A percentile compares a stretch with the other conserved stretches of the same genome.
Evolutionary conservation across 352 stramenopile genomes (phyloP).

Genomic region (Pythium phragmitis): DNA sequence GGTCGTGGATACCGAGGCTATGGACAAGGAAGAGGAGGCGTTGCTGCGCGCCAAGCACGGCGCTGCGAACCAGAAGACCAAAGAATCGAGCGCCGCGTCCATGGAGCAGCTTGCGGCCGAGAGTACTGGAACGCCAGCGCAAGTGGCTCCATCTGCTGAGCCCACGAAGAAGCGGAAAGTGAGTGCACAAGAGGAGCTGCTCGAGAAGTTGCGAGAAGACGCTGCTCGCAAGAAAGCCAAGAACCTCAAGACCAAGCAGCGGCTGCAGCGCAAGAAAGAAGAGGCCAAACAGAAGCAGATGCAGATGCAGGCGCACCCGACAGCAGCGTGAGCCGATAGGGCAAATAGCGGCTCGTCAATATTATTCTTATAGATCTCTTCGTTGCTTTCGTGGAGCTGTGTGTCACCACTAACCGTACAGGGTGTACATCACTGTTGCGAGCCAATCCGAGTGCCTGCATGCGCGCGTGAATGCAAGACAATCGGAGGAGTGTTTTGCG

Average conservation of each 20-base stretch:
- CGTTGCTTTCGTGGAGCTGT: background rate
- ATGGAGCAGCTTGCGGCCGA: background rate
- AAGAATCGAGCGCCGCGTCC: background rate
- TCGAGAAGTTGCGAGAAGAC: constrained; percentile 67
- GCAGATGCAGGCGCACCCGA: background rate
- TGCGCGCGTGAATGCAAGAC: constrained; percentile 5
- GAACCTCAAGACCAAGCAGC: constrained; percentile 74
- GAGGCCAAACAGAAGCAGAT: constrained; percentile 32
- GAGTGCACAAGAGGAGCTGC: constrained; percentile 63
- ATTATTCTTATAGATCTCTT: too few relatives aligned
- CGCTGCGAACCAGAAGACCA: background rate
- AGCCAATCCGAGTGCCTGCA: too few relatives aligned
- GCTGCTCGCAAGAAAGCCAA: constrained; percentile 65
- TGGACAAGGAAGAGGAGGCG: constrained; percentile 63
- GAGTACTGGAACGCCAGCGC: background rate
- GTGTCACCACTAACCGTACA: background rate
- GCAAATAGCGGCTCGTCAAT: too few relatives aligned
- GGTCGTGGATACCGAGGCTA: constrained; percentile 29
- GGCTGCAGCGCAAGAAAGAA: constrained; percentile 77
- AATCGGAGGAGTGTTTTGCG: background rate
- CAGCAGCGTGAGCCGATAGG: too few relatives aligned
- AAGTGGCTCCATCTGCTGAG: background rate
- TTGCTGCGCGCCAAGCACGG: constrained; percentile 44
- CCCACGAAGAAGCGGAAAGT: constrained; percentile 57
- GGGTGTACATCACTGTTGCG: too few relatives aligned